Evolutionary conservation across 208 protist species (phyloP).

Genomic region (Trichomonas vaginalis): DNA sequence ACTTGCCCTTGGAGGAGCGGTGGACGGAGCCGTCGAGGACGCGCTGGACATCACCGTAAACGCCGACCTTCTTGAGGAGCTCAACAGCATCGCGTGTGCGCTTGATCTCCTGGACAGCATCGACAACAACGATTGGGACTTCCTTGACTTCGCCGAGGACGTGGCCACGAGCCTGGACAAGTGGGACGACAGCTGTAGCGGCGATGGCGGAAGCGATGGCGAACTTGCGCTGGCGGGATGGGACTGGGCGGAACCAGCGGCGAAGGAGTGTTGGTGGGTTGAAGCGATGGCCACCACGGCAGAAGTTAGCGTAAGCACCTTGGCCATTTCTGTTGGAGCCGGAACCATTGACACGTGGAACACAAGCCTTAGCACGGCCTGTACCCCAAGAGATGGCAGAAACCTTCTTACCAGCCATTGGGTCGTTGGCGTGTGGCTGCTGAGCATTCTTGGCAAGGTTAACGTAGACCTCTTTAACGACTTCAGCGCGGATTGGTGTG

Average conservation of each 20-base stretch:
- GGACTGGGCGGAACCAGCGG: conserved; percentile 86
- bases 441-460: background rate
- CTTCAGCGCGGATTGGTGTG: conserved; percentile 4
- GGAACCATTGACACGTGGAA: conserved; percentile 87
- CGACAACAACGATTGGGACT: conserved; percentile 82
- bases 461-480: background rate
- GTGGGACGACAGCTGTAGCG: conserved; percentile 72
- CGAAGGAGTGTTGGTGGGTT: conserved; percentile 85
- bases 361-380: conserved; percentile 94
- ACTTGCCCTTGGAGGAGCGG: conserved; percentile 79
- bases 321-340: conserved; percentile 88
- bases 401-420: conserved; percentile 75
- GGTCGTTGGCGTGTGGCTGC: background rate
- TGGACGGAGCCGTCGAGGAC: conserved; percentile 53
- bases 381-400: conserved; percentile 97
- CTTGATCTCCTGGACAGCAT: conserved; percentile 58
- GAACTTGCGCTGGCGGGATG: conserved; percentile 79
- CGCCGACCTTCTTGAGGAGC: conserved; percentile 69
- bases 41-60: conserved; percentile 72
- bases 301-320: conserved; percentile 98
- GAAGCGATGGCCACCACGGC: conserved; percentile 94
- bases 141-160: conserved; percentile 67
- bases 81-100: conserved; percentile 83
- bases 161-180: conserved; percentile 94
- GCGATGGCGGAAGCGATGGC: conserved; percentile 88